Base-by-base conservation (phyloP, 78 protist species). In the Dictyostelium discoideum region DNA sequence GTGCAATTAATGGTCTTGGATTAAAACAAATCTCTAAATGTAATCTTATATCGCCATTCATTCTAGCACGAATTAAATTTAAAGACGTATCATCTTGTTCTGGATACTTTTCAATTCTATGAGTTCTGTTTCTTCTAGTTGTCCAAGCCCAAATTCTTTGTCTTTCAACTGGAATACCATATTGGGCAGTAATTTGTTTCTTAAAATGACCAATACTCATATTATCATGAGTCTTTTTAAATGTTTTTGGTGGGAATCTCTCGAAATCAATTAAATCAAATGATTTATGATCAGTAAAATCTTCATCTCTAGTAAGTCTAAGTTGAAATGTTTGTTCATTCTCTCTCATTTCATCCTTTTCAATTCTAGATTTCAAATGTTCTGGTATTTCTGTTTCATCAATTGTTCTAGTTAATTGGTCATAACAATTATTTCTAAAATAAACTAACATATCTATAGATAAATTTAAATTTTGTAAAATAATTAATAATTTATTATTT, bases 361-460 rank as follows among this genome's bases (percentile, higher is more conserved):
- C 94, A 14, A 94, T 57, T 73, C 88, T 78, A 24, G 83, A 40
- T 63, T 87, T 83, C 9, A 94, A 44, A 86, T 94, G 93, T 14
- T 44, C 86, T 20, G 87, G 93, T 24, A 94, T 87, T 20, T 90
- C 95, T 5, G 60, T 18, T 2, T 92, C 93, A 10, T 54, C 16
- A 46, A 93, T 84, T 73, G 92, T 84, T 80, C 77, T 77, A 22
- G 82, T 39, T 20, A 98, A 63, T 48, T 65, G 79, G 11, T 40
- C 78, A 22, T 84, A 16, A 24, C 84, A 95, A 0, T 72, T 76
- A 57, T 83, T 81, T 76, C 98, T 96, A 37, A 98, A 85, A 83
- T 98, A 99, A 48, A 98, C 98, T 37, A 98, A 97, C 99, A 98
- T 98, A 84, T 99, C 88, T 84, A 37, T 42, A 42, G 46, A 42